Evolutionary conservation across 441 rosid genomes (phyloP).

Genomic region (Corymbia citriodora): DNA sequence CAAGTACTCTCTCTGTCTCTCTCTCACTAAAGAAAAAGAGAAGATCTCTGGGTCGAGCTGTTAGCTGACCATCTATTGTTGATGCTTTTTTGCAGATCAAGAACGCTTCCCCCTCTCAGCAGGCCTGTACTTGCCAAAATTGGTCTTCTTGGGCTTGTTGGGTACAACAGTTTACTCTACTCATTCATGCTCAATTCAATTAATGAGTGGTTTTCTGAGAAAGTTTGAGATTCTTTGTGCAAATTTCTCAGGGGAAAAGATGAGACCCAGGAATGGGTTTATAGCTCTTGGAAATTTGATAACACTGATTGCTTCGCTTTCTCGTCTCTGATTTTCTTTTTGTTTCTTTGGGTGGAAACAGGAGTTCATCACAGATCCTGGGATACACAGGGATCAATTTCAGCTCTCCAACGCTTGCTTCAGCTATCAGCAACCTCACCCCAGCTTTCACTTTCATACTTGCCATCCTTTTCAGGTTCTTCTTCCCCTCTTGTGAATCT

Average conservation of each 20-base stretch:
- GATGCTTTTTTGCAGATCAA: conserved; percentile 32
- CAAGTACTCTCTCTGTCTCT: conserved; percentile 16
- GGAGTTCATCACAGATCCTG: conserved; percentile 12
- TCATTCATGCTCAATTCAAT: background rate
- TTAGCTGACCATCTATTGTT: background rate
- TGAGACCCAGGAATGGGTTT: background rate
- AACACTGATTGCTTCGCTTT: background rate
- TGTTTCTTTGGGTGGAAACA: background rate
- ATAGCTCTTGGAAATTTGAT: background rate
- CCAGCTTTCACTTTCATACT: conserved; percentile 20
- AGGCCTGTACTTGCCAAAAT: conserved; percentile 41
- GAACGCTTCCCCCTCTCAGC: conserved; percentile 49
- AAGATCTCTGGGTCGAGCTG: background rate
- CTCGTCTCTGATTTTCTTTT: background rate
- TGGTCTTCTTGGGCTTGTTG: conserved; percentile 53
- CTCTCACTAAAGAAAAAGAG: background rate
- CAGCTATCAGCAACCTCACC: conserved; percentile 18
- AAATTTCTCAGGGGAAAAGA: background rate
- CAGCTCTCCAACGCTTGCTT: conserved; percentile 21
- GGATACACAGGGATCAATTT: conserved; percentile 15
- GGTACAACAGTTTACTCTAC: conserved; percentile 22
- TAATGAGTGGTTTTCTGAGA: background rate
- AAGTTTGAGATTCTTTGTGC: background rate
- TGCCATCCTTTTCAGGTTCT: conserved; percentile 11
- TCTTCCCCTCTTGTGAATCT: background rate